Conservation (phyloP, 306 rosid species). For the Citrullus amarus region DNA sequence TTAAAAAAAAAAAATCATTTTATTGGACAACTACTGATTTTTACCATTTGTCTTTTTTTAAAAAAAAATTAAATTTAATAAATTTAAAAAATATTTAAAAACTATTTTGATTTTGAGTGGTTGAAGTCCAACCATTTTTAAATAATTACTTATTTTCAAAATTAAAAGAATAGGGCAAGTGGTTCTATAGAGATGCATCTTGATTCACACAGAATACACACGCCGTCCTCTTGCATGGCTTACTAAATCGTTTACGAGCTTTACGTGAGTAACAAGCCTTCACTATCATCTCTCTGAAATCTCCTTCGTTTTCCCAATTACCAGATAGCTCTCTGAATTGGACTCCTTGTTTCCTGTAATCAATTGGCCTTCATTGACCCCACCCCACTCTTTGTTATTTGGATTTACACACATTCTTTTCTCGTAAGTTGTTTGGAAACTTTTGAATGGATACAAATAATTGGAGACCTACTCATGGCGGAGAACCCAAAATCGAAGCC, state of each 20-base stretch:
- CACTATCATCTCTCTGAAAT: background rate
- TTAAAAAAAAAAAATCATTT: too few species aligned
- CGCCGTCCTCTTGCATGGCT: background rate
- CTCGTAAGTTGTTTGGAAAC: background rate
- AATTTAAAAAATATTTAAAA: too few species aligned
- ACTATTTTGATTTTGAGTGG: too few species aligned
- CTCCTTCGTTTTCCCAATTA: background rate
- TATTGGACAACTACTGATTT: too few species aligned
- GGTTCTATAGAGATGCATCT: background rate
- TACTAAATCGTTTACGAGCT: background rate
- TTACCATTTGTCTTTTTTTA: too few species aligned
- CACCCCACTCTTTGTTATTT: background rate
- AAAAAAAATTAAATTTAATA: too few species aligned
- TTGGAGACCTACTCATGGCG: conserved; percentile 32
- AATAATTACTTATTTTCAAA: too few species aligned
- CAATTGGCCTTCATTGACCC: background rate
- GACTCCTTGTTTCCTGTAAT: background rate
- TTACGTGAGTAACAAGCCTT: too few species aligned
- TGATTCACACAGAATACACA: background rate
- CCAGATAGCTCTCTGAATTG: background rate
- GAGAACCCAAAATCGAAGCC: conserved; percentile 18
- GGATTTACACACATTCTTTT: background rate
- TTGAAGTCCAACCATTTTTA: too few species aligned
- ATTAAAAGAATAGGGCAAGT: too few species aligned
- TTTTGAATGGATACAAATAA: conserved; percentile 28